Conservation (phyloP, 2,329 filamentous ascomycete genomes). For the Juglanconis oblonga region DNA sequence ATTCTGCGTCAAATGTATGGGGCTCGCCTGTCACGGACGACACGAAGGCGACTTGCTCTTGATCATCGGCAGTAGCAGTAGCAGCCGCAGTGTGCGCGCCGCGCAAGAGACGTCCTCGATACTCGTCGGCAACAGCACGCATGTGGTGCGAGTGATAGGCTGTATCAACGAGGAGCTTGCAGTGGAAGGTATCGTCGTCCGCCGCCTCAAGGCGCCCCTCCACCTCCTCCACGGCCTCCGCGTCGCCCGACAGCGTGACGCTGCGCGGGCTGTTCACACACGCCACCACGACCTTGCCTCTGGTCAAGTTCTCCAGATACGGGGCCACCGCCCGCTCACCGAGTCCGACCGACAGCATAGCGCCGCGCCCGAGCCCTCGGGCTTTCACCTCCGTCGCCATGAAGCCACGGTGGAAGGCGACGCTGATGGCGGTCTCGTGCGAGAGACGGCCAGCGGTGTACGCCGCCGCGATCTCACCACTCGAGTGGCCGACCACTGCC, state of each 20-base stretch:
- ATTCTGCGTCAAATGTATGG: neutral
- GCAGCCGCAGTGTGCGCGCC: no score
- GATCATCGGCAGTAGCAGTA: no score
- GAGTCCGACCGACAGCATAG: conserved; percentile 21
- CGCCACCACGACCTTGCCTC: conserved; percentile 33
- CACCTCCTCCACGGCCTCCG: neutral
- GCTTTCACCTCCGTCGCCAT: neutral
- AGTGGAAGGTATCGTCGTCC: neutral
- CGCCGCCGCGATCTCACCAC: conserved; percentile 39
- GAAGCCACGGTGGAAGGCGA: conserved; percentile 5
- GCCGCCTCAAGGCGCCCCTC: neutral
- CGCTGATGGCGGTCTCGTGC: neutral
- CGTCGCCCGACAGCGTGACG: conserved; percentile 13
- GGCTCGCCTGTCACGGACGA: neutral
- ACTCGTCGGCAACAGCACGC: neutral
- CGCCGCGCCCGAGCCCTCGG: neutral
- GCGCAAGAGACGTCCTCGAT: neutral
- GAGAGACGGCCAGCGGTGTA: conserved; percentile 29
- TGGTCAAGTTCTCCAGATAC: conserved; percentile 11
- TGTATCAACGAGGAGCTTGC: conserved; percentile 5
- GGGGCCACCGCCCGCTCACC: neutral
- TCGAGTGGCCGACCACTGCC: conserved; percentile 37
- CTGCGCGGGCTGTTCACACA: conserved; percentile 47
- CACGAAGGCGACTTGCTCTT: neutral
- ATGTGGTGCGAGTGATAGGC: conserved; percentile 20